These are phyloP conservation scores for Boletus sp. DNA, from an alignment of 768 basidiomycete genomes.

Conservation along the genomic window DNA sequence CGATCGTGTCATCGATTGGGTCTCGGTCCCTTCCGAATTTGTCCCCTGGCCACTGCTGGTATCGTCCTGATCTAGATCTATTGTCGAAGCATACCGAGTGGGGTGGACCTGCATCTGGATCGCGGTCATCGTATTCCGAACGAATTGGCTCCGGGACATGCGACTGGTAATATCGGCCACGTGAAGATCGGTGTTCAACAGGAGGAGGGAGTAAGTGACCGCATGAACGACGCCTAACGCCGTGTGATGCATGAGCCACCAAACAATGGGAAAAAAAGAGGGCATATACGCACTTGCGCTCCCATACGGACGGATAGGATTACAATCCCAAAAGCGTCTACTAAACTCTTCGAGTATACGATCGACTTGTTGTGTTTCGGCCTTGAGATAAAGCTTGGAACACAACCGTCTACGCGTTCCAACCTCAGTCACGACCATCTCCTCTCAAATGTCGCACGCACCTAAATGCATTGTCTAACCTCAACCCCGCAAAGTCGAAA, in stretches of 20 bases:
- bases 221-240: slow-evolving; percentile 87
- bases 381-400: slow-evolving; percentile 89
- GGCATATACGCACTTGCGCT: slow-evolving; percentile 64
- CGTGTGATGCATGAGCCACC: slow-evolving; percentile 1
- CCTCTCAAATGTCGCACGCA: slow-evolving; percentile 29
- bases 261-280: not conserved
- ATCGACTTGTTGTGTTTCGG: slow-evolving; percentile 97
- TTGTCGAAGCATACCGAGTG: slow-evolving; percentile 49
- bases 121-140: slow-evolving; percentile 85
- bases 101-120: slow-evolving; percentile 79
- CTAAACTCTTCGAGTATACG: slow-evolving; percentile 93
- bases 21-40: slow-evolving; percentile 59
- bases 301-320: slow-evolving; percentile 76
- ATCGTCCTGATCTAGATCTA: slow-evolving; percentile 69
- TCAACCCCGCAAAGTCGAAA: slow-evolving; percentile 82
- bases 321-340: slow-evolving; percentile 88
- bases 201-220: slow-evolving; percentile 86
- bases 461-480: slow-evolving; percentile 91
- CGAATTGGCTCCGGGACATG: slow-evolving; percentile 92
- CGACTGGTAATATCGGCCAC: slow-evolving; percentile 84
- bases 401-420: slow-evolving; percentile 65
- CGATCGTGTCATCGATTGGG: slow-evolving; percentile 42
- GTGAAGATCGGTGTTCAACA: slow-evolving; percentile 97
- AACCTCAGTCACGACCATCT: not conserved
- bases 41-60: slow-evolving; percentile 55